These are phyloP conservation scores for Gonium pectorale DNA, from an alignment of 139 green algal species.

Conservation along the genomic window DNA sequence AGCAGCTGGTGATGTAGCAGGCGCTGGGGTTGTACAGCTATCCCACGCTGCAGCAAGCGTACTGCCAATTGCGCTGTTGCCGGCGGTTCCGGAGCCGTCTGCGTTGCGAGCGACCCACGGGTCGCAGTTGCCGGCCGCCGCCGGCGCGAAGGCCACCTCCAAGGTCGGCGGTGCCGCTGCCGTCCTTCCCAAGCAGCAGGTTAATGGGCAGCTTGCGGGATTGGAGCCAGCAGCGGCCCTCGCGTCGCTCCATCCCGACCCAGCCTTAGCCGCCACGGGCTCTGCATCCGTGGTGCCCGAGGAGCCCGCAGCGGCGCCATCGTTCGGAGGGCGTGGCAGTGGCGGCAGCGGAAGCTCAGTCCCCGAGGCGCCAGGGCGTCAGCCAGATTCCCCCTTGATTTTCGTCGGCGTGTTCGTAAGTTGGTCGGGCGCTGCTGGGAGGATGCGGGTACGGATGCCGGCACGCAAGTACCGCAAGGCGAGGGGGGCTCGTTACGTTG, in stretches of 20 bases:
- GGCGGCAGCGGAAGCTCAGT: conserved; percentile 4
- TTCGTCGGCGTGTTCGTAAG: conserved; percentile 45
- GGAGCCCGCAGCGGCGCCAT: neutral
- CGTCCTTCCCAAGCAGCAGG: too few relatives aligned
- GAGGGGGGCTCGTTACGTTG: too few relatives aligned
- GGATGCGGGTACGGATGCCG: too few relatives aligned
- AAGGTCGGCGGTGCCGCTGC: neutral
- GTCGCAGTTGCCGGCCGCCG: neutral
- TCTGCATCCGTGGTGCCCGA: neutral
- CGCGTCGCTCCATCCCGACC: too few relatives aligned
- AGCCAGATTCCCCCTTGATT: neutral
- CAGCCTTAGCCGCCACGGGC: too few relatives aligned
- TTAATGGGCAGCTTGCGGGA: neutral
- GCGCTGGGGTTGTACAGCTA: neutral
- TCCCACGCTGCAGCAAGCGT: neutral
- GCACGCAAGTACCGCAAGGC: too few relatives aligned
- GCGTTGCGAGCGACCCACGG: neutral
- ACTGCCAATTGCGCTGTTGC: neutral
- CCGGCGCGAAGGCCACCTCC: neutral
- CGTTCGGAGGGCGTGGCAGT: neutral
- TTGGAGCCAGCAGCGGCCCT: neutral
- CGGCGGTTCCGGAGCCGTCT: neutral
- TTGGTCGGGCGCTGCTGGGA: too few relatives aligned
- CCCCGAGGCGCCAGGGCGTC: too few relatives aligned
- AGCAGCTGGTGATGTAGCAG: too few relatives aligned